These are phyloP conservation scores for Phytophthora nicotianae DNA, from an alignment of 352 stramenopile species.

Conservation along the genomic window DNA sequence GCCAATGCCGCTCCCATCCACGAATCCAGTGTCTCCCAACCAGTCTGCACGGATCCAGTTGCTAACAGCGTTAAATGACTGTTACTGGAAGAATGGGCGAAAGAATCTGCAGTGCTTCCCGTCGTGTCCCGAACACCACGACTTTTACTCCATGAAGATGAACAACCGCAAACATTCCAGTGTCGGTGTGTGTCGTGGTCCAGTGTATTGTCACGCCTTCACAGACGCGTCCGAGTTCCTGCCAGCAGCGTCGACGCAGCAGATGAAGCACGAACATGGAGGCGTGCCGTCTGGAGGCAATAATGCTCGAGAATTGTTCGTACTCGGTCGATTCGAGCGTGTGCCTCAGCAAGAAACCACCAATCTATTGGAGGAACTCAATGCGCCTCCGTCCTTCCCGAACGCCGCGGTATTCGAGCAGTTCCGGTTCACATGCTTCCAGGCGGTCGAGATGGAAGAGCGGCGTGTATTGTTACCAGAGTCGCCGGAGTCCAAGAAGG, in stretches of 20 bases:
- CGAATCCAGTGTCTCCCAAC: slow-evolving; percentile 5
- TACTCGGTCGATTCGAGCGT: slow-evolving; percentile 82
- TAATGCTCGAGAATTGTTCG: slow-evolving; percentile 62
- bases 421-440: slow-evolving; percentile 83
- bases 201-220: slow-evolving; percentile 80
- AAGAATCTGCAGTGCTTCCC: slow-evolving; percentile 92
- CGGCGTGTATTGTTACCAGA: slow-evolving; percentile 43
- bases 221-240: slow-evolving; percentile 35
- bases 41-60: slow-evolving; percentile 46
- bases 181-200: slow-evolving; percentile 80
- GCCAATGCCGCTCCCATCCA: slow-evolving; percentile 5
- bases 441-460: slow-evolving; percentile 84
- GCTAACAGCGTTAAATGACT: slow-evolving; percentile 65
- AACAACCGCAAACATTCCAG: slow-evolving; percentile 89
- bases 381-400: slow-evolving; percentile 48
- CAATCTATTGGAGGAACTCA: slow-evolving; percentile 51
- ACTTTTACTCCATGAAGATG: slow-evolving; percentile 92
- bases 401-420: slow-evolving; percentile 61
- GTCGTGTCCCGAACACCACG: slow-evolving; percentile 82
- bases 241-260: slow-evolving; percentile 36
- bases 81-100: slow-evolving; percentile 91
- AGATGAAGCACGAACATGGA: slow-evolving; percentile 66
- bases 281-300: slow-evolving; percentile 44
- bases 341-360: slow-evolving; percentile 68
- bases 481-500: slow-evolving; percentile 3